phyloP scores from a whole-genome alignment of 352 stramenopile genomes.

The Globisporangium acanthophoron region DNA sequence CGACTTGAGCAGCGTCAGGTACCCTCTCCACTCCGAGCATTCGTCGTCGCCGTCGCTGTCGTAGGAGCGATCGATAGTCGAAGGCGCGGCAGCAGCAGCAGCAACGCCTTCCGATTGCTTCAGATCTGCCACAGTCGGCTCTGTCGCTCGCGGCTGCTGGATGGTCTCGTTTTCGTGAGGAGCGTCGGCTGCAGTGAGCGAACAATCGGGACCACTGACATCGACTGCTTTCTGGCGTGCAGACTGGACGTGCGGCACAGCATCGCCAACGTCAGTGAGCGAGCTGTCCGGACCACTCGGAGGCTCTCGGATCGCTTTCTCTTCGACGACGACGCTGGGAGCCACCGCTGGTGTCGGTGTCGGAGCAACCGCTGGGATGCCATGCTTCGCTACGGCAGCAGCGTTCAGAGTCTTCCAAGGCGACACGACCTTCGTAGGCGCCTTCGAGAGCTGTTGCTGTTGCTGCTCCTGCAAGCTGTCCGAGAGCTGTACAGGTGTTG shows the following conservation, averaged over 20 bases:
- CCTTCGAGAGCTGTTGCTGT: too few relatives aligned
- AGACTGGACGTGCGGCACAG: too few relatives aligned
- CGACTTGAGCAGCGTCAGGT: constrained; percentile 31
- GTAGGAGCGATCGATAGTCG: neutral
- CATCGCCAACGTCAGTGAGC: neutral
- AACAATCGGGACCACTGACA: neutral
- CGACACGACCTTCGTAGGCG: neutral
- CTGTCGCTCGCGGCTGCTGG: neutral
- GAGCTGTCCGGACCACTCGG: neutral
- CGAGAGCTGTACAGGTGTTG: too few relatives aligned
- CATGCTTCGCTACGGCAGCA: constrained; percentile 6
- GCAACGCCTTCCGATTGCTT: neutral
- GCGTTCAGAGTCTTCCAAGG: neutral
- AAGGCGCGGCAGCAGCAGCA: too few relatives aligned
- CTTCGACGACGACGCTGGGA: neutral
- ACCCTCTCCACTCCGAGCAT: constrained; percentile 24
- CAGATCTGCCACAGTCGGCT: neutral
- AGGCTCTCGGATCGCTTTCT: neutral
- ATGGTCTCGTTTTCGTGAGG: neutral
- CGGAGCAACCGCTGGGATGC: neutral
- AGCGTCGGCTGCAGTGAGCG: neutral
- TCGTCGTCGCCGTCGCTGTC: constrained; percentile 1
- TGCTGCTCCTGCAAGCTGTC: neutral
- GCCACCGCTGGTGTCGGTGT: neutral
- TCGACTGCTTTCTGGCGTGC: too few relatives aligned